Conservation (phyloP, 2,329 filamentous ascomycete genomes). For the Rachicladosporium sp. region DNA sequence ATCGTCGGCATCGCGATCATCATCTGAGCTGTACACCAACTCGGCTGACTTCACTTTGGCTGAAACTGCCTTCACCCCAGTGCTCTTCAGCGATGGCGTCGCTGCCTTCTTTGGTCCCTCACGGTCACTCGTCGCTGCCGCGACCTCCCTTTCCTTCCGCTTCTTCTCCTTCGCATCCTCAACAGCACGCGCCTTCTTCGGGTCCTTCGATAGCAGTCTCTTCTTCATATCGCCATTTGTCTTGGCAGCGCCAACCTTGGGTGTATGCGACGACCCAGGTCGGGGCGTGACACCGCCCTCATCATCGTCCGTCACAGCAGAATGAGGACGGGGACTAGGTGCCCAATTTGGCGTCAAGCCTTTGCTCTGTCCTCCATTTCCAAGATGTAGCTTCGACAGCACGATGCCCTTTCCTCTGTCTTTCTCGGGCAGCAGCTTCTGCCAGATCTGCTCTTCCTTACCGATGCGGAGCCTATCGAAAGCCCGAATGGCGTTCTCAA, state of each 20-base stretch:
- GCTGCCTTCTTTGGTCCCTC: conserved; percentile 13
- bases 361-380: conserved; percentile 13
- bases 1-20: conserved; percentile 27
- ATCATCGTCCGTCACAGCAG: conserved; percentile 6
- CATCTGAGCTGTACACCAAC: conserved; percentile 39
- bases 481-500: conserved; percentile 50
- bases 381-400: conserved; percentile 46
- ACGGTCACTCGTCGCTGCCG: conserved; percentile 13
- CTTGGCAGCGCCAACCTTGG: conserved; percentile 13
- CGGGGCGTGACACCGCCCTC: conserved; percentile 13
- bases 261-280: conserved; percentile 15
- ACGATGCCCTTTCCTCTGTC: conserved; percentile 51
- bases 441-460: conserved; percentile 50
- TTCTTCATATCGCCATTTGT: conserved; percentile 27
- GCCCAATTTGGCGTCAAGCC: conserved; percentile 16
- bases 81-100: conserved; percentile 4
- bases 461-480: conserved; percentile 50
- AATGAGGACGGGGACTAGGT: conserved; percentile 18
- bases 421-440: conserved; percentile 46
- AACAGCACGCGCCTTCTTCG: conserved; percentile 31
- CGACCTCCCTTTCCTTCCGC: conserved; percentile 27
- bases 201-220: conserved; percentile 29
- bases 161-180: conserved; percentile 36
- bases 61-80: conserved; percentile 22
- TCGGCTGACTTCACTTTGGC: conserved; percentile 41